A percentile compares a stretch with the other conserved stretches of the same genome.
Conservation (phyloP, 164 flowering plant genomes). For the Vitis riparia region DNA sequence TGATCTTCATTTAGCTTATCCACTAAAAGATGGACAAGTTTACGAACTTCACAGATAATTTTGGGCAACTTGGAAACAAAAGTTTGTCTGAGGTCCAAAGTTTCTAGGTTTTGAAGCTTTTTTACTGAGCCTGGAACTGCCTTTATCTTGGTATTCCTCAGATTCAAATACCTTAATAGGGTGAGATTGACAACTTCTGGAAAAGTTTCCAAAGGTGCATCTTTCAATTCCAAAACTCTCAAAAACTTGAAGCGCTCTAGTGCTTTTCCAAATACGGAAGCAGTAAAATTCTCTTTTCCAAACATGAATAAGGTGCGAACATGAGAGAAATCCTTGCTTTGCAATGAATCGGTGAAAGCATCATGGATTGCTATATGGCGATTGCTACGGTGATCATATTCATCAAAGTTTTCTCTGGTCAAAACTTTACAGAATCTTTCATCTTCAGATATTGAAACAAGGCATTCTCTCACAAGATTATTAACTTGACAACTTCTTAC, state of each 20-base stretch:
- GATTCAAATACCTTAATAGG: slow-evolving; percentile 7
- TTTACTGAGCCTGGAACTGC: neutral
- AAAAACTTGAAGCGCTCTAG: slow-evolving; percentile 3
- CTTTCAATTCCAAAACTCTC: slow-evolving; percentile 2
- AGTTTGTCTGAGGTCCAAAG: neutral
- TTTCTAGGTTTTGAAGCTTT: neutral
- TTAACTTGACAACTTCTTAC: slow-evolving; percentile 27
- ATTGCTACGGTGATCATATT: neutral
- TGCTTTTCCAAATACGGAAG: neutral
- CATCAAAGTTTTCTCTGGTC: neutral
- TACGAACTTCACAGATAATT: neutral
- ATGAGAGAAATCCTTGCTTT: neutral
- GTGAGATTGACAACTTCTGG: neutral
- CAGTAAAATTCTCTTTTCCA: neutral
- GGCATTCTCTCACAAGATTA: slow-evolving; percentile 30
- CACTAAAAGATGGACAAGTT: slow-evolving; percentile 10
- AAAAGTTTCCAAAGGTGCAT: neutral
- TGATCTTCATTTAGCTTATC: neutral
- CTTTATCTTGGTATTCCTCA: neutral
- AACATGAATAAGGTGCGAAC: slow-evolving; percentile 1
- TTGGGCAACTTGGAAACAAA: neutral
- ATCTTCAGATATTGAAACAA: slow-evolving; percentile 14
- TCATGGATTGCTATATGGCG: neutral
- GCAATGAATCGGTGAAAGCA: neutral
- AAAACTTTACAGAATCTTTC: slow-evolving; percentile 20